phyloP scores from a whole-genome alignment of 345 rosid species.

The Euphorbia pulcherrima region DNA sequence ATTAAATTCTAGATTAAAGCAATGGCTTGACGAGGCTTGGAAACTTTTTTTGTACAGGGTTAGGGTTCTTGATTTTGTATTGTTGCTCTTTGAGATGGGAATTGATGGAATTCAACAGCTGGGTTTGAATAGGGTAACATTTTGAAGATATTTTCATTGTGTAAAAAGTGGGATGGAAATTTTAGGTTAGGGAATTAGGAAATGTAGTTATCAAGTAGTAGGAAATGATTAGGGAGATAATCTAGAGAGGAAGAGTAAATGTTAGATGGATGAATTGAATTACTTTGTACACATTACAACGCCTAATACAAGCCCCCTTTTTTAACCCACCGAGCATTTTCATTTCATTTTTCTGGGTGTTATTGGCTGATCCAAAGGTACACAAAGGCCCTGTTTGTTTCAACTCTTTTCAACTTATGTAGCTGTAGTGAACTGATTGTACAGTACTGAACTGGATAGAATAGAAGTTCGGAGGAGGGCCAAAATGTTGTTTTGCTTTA shows the following conservation, averaged over 20 bases:
- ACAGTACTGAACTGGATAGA: too few relatives aligned
- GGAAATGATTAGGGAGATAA: conserved; percentile 9
- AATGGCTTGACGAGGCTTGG: background rate
- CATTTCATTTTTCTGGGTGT: background rate
- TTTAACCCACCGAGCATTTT: conserved; percentile 18
- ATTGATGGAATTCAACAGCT: background rate
- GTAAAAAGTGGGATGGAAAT: conserved; percentile 6
- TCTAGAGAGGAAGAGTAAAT: conserved; percentile 17
- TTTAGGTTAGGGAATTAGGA: conserved; percentile 24
- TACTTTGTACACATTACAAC: conserved; percentile 43
- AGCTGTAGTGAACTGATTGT: too few relatives aligned
- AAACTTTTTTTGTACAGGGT: conserved; percentile 22
- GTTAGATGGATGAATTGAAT: conserved; percentile 29
- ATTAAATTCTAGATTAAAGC: background rate
- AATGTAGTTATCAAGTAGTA: conserved; percentile 13
- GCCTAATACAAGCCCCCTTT: conserved; percentile 28
- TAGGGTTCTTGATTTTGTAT: conserved; percentile 20
- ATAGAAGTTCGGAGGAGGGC: too few relatives aligned
- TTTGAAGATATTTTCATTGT: background rate
- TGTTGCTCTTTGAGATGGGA: background rate
- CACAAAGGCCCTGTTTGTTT: too few relatives aligned
- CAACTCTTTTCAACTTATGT: too few relatives aligned
- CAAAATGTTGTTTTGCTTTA: too few relatives aligned
- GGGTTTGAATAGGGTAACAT: conserved; percentile 2
- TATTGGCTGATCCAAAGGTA: background rate